Evolutionary conservation across 306 rosid species (phyloP).

Genomic region (Canavalia ensiformis): DNA sequence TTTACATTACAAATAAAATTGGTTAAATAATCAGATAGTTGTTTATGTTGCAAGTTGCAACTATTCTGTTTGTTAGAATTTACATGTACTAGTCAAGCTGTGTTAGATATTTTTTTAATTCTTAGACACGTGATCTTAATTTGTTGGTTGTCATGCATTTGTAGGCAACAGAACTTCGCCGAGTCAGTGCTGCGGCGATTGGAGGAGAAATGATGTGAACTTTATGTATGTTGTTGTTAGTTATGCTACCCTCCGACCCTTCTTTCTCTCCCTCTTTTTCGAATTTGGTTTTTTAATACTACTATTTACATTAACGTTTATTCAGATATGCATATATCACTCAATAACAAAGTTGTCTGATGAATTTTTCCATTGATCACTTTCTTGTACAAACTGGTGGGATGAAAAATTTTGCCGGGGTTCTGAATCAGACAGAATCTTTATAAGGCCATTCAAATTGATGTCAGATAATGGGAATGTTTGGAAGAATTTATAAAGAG

Average conservation of each 20-base stretch:
- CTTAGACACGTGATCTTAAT: conserved; percentile 9
- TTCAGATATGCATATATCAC: conserved; percentile 31
- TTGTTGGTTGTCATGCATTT: conserved; percentile 45
- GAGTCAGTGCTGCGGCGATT: conserved; percentile 80
- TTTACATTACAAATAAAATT: not conserved
- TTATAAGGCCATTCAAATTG: not conserved
- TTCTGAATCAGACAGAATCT: not conserved
- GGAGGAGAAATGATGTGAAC: conserved; percentile 70
- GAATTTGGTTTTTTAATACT: not conserved
- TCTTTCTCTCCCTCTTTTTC: not conserved
- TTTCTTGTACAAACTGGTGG: conserved; percentile 30
- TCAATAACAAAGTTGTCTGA: conserved; percentile 8
- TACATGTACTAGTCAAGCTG: not conserved
- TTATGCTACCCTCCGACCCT: conserved; percentile 8
- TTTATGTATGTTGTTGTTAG: conserved; percentile 11
- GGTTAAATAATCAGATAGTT: not conserved
- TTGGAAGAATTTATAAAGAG: too few relatives aligned
- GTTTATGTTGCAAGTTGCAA: not conserved
- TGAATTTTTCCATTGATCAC: conserved; percentile 14
- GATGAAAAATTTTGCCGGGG: not conserved
- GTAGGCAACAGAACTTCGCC: conserved; percentile 92
- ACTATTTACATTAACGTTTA: conserved; percentile 12
- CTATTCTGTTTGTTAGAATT: conserved; percentile 1
- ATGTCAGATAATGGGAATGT: not conserved
- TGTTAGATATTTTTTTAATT: not conserved